Base-by-base conservation (phyloP, 345 rosid genomes). In the Conringia planisiliqua region DNA sequence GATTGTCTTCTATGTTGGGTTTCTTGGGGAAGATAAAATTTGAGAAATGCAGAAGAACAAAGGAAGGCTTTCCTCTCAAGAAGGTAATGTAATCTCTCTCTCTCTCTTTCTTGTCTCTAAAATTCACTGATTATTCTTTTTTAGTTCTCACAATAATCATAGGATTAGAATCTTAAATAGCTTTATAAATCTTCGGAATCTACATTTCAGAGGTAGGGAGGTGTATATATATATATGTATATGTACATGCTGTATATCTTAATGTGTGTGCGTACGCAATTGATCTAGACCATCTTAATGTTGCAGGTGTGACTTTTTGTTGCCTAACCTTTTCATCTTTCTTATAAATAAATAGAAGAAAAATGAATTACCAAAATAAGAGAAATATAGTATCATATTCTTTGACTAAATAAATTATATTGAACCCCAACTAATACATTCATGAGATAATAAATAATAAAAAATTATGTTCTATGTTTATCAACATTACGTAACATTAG, bases 221-320 rank as follows among this genome's bases (percentile, higher is more conserved):
- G 27, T 43, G 71, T 73, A 43, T 9, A 35, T 43, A 22, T 36
- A 27, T 26, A 24, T 62, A 14, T 57, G 30, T 51, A 11, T 33
- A 35, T 13, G 46, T 51, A 8, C 16, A 43, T 42, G 43, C 20
- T 30, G 17, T 7, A 72, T 64, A 43, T 73, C n/a, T 52, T 54
- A 54, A 64, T 52, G 56, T 54, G 36, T 47, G 36, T 17, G 78
- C 68, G 33, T 66, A 66, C 69, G 74, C 68, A 75, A 40, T 67
- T 68, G 73, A 75, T 59, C 56, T 68, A 75, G 63, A 69, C 74
- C 70, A 76, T 62, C 70, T 76, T 62, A 69, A 69, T 70, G 79
- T 76, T 76, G 75, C 70, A 76, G 79, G 71, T 69, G 75, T 69
- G 70, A 76, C 79, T 76, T 76, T 76, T 75, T 75, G 69, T 44